Percentiles rank a stretch among this genome's conserved stretches.
These are phyloP conservation scores for Ophiostoma novo-ulmi DNA, from an alignment of 2,329 filamentous ascomycete genomes.

Conservation along the genomic window DNA sequence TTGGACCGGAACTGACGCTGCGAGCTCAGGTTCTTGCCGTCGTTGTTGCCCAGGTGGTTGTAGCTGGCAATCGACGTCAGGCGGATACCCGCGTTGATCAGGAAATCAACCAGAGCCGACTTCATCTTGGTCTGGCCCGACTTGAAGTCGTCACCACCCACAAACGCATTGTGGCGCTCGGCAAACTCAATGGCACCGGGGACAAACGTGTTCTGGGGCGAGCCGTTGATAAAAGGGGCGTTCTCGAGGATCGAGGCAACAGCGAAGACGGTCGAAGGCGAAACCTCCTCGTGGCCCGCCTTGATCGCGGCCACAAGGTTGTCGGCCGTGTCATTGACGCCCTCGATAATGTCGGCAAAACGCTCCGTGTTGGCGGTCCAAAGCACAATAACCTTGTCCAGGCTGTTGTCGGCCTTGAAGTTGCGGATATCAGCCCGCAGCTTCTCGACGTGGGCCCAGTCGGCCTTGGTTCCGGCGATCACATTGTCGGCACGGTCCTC, in stretches of 20 bases:
- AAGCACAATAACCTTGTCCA: slow-evolving; percentile 95
- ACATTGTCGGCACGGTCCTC: slow-evolving; percentile 93
- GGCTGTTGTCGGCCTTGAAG: slow-evolving; percentile 77
- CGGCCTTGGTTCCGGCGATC: slow-evolving; percentile 76
- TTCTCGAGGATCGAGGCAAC: slow-evolving; percentile 89
- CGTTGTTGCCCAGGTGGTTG: slow-evolving; percentile 99
- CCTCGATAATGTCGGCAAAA: slow-evolving; percentile 79
- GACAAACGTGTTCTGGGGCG: slow-evolving; percentile 98
- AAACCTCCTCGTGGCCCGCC: slow-evolving; percentile 80
- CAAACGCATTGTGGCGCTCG: slow-evolving; percentile 79
- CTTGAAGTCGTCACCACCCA: slow-evolving; percentile 99
- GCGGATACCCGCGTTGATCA: slow-evolving; percentile 98
- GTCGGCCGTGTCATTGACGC: slow-evolving; percentile 94
- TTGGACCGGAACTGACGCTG: slow-evolving; percentile 99
- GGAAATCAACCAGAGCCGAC: slow-evolving; percentile 94
- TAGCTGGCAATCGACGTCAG: slow-evolving; percentile 97
- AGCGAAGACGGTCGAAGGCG: slow-evolving; percentile 92
- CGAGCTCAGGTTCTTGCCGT: slow-evolving; percentile 96
- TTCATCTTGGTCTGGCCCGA: slow-evolving; percentile 99
- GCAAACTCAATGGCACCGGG: slow-evolving; percentile 87
- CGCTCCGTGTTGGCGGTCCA: slow-evolving; percentile 99
- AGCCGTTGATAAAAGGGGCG: slow-evolving; percentile 96
- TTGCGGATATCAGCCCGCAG: slow-evolving; percentile 89
- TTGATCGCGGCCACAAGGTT: slow-evolving; percentile 88
- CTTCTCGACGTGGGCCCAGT: slow-evolving; percentile 81